Percentiles rank a stretch among this genome's conserved stretches.
Evolutionary conservation across 2,329 filamentous ascomycete genomes (phyloP).

Genomic region (Colletotrichum gigasporum): DNA sequence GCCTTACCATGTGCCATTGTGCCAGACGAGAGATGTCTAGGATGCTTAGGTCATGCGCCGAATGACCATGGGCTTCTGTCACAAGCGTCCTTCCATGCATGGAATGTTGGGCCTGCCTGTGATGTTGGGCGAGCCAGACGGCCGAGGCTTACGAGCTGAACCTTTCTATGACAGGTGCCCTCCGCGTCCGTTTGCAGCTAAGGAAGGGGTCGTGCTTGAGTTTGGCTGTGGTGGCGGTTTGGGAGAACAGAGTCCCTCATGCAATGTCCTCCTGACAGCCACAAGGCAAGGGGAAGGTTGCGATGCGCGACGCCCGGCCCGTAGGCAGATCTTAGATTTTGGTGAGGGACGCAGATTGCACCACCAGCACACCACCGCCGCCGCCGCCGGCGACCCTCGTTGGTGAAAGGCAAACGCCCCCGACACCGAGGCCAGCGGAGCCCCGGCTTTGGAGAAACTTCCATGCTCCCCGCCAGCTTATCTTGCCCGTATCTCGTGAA

Average conservation of each 20-base stretch:
- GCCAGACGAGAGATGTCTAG: not conserved
- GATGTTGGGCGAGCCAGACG: not conserved
- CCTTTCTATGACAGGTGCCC: not conserved
- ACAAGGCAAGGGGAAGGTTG: slow-evolving; percentile 5
- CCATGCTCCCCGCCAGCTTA: no score
- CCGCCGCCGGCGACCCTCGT: not conserved
- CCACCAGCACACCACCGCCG: no score
- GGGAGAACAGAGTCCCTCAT: not conserved
- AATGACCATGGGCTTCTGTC: not conserved
- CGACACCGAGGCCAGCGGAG: no score
- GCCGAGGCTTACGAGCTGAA: slow-evolving; percentile 19
- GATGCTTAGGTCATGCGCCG: no score
- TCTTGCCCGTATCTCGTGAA: not conserved
- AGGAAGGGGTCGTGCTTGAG: slow-evolving; percentile 1
- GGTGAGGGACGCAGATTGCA: not conserved
- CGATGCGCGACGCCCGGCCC: slow-evolving; percentile 14
- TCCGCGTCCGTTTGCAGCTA: slow-evolving; percentile 6
- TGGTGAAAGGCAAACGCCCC: not conserved
- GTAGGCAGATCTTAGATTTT: slow-evolving; percentile 7
- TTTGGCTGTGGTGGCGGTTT: slow-evolving; percentile 3
- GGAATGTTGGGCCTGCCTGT: not conserved
- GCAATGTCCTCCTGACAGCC: slow-evolving; percentile 24
- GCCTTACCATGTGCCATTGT: no score
- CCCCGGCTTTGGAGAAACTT: no score
- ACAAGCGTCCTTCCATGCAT: slow-evolving; percentile 13